Evolutionary conservation across 2,329 filamentous ascomycete species (phyloP).

Genomic region (Fusarium burgessii): DNA sequence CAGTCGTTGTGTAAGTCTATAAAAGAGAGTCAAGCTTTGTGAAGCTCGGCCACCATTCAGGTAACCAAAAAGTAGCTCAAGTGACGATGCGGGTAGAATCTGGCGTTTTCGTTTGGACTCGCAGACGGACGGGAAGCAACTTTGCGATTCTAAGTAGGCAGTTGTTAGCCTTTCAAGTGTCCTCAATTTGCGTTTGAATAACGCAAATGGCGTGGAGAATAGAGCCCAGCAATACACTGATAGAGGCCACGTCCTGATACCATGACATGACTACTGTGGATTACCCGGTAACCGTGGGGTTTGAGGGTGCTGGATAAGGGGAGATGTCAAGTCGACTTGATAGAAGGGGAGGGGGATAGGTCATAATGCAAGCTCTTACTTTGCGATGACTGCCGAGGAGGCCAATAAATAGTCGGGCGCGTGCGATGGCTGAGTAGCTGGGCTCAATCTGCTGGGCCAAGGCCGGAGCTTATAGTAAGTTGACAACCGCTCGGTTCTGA

Average conservation of each 20-base stretch:
- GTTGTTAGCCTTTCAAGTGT: slow-evolving; percentile 24
- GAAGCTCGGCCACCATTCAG: slow-evolving; percentile 44
- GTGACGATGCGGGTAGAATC: slow-evolving; percentile 33
- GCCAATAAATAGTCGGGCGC: slow-evolving; percentile 35
- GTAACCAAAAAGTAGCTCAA: slow-evolving; percentile 31
- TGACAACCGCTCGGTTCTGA: slow-evolving; percentile 38
- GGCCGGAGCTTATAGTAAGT: slow-evolving; percentile 33
- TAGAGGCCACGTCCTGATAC: slow-evolving; percentile 37
- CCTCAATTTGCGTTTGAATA: neutral
- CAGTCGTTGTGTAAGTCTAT: slow-evolving; percentile 40
- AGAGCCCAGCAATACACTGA: slow-evolving; percentile 19
- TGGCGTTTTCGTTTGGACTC: slow-evolving; percentile 24
- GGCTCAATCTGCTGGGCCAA: slow-evolving; percentile 24
- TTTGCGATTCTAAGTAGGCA: slow-evolving; percentile 20
- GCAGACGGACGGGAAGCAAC: slow-evolving; percentile 25
- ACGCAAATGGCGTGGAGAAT: neutral
- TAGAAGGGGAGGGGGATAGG: slow-evolving; percentile 7
- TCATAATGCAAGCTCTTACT: slow-evolving; percentile 33
- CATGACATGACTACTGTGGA: slow-evolving; percentile 43
- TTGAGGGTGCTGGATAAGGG: slow-evolving; percentile 24
- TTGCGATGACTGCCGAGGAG: slow-evolving; percentile 21
- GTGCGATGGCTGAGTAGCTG: slow-evolving; percentile 24
- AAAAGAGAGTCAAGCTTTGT: slow-evolving; percentile 40
- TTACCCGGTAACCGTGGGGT: slow-evolving; percentile 31
- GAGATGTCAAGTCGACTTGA: slow-evolving; percentile 7